phyloP scores from a whole-genome alignment of 208 protist species.

The Trypanosomatidae sp. region DNA sequence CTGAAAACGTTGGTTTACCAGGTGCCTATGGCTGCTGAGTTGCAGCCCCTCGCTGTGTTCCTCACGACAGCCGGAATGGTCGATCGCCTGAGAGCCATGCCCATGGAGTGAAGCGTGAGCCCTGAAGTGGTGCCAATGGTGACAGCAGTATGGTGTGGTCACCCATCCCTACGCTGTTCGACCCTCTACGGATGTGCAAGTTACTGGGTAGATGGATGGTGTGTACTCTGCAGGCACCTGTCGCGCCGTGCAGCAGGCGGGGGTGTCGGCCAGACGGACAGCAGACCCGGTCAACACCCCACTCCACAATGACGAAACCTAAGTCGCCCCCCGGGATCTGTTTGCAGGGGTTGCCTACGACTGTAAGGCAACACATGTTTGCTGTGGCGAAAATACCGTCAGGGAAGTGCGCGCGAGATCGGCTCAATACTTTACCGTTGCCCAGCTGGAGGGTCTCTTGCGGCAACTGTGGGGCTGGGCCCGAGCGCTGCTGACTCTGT shows the following conservation, averaged over 20 bases:
- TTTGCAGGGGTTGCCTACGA: background rate
- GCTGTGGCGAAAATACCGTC: background rate
- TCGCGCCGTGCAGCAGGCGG: background rate
- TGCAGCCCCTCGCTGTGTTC: background rate
- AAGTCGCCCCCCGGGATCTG: background rate
- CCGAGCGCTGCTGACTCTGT: background rate
- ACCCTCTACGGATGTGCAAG: background rate
- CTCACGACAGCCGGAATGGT: background rate
- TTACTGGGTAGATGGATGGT: background rate
- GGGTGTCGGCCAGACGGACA: background rate
- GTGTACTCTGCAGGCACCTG: background rate
- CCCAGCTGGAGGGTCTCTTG: background rate
- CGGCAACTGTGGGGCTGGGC: background rate
- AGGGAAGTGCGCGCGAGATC: background rate
- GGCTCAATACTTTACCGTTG: background rate
- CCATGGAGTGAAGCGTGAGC: background rate
- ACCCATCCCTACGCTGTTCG: background rate
- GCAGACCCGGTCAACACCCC: background rate
- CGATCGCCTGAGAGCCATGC: background rate
- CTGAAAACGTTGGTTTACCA: background rate
- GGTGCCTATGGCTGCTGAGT: background rate
- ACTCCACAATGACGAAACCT: background rate
- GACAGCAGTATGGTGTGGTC: background rate
- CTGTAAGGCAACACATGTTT: background rate
- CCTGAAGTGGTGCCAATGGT: background rate